A percentile compares a stretch with the other conserved stretches of the same genome.
Evolutionary conservation across 805 yeast genomes (phyloP).

Genomic region (Kodamaea fukazawae): DNA sequence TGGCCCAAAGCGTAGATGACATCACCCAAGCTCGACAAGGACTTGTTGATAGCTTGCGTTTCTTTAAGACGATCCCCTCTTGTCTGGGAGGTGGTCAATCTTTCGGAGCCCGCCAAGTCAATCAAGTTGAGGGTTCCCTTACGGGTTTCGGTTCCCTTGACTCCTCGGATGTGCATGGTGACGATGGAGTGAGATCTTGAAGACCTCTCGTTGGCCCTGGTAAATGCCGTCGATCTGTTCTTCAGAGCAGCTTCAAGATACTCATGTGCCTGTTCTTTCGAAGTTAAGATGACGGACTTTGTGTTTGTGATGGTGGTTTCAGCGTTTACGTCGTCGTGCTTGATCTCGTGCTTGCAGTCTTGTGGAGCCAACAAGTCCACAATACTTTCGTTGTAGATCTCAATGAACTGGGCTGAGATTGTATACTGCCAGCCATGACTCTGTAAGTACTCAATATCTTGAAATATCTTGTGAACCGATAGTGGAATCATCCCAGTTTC

Average conservation of each 20-base stretch:
- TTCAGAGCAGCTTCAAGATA: constrained; percentile 54
- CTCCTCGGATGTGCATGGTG: constrained; percentile 58
- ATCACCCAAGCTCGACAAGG: constrained; percentile 85
- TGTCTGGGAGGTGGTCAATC: constrained; percentile 71
- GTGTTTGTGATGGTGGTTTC: constrained; percentile 63
- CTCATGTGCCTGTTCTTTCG: constrained; percentile 47
- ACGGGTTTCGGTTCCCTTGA: constrained; percentile 38
- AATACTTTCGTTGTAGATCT: constrained; percentile 83
- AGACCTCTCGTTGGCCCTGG: constrained; percentile 76
- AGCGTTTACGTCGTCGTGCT: constrained; percentile 57
- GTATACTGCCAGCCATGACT: constrained; percentile 62
- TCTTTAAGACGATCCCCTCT: constrained; percentile 79
- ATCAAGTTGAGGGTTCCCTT: constrained; percentile 74
- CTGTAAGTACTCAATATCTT: constrained; percentile 46
- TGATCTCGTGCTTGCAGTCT: constrained; percentile 57
- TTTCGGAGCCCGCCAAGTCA: constrained; percentile 93
- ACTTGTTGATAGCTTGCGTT: constrained; percentile 85
- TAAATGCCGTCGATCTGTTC: constrained; percentile 76
- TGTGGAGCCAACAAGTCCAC: constrained; percentile 55
- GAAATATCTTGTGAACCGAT: constrained; percentile 69
- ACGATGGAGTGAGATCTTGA: constrained; percentile 91
- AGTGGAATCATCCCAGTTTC: constrained; percentile 78
- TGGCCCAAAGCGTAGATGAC: constrained; percentile 70
- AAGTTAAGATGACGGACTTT: constrained; percentile 44
- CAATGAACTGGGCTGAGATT: constrained; percentile 74